Evolutionary conservation across 176 grass and related monocot species (phyloP).

Genomic region (Canna indica): DNA sequence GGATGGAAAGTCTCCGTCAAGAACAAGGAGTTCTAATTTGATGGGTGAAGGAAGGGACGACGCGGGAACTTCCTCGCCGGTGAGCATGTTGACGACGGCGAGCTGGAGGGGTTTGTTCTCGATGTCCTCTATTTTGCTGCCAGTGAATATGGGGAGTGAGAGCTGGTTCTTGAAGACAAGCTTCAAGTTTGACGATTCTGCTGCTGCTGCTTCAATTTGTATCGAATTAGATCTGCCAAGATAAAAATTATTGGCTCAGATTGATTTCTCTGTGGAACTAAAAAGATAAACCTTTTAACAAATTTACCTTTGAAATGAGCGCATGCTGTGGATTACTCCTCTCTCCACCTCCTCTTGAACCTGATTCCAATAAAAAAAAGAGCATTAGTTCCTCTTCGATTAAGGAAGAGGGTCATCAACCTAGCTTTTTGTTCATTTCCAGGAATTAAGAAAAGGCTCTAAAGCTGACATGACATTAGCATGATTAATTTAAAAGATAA

Average conservation of each 20-base stretch:
- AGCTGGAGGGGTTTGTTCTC: slow-evolving; percentile 41
- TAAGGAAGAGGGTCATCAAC: too few species aligned
- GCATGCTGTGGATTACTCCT: slow-evolving; percentile 41
- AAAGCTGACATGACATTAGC: too few species aligned
- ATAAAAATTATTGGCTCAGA: neutral
- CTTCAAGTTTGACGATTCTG: slow-evolving; percentile 22
- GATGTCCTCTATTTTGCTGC: slow-evolving; percentile 64
- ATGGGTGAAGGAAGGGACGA: slow-evolving; percentile 21
- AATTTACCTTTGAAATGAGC: slow-evolving; percentile 42
- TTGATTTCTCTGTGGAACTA: too few species aligned
- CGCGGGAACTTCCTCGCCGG: slow-evolving; percentile 1
- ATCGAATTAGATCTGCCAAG: slow-evolving; percentile 31
- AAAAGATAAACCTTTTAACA: too few species aligned
- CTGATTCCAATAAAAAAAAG: slow-evolving; percentile 19
- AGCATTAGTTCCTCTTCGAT: neutral
- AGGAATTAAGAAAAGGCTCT: too few species aligned
- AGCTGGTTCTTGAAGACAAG: slow-evolving; percentile 45
- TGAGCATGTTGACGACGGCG: slow-evolving; percentile 25
- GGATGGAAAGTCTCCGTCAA: slow-evolving; percentile 52
- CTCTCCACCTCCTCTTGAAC: slow-evolving; percentile 79
- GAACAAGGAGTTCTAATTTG: slow-evolving; percentile 59
- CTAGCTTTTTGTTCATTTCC: too few species aligned
- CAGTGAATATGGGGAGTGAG: slow-evolving; percentile 56
- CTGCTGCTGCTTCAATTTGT: slow-evolving; percentile 17
- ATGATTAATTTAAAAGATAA: too few species aligned